Base-by-base conservation (phyloP, 2,329 filamentous ascomycete species). In the Fusarium buharicum region DNA sequence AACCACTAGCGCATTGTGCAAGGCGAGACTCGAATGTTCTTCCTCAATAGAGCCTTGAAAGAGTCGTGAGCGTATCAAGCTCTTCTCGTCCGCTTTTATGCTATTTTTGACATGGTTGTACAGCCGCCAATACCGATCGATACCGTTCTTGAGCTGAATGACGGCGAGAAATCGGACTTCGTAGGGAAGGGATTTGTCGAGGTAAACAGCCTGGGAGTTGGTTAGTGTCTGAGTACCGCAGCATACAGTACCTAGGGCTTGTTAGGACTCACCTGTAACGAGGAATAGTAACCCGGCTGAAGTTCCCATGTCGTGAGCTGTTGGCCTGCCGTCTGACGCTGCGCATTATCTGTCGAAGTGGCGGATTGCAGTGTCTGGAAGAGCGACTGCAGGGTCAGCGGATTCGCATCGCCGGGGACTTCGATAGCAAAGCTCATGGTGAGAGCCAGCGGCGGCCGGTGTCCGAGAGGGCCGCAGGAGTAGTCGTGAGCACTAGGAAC, bases 101-200 rank as follows among this genome's bases (percentile, higher is more conserved):
- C 91, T 87, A 30, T 90, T 91, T 73, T 80, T 82, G 24, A 74
- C 46, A 54, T 77, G 67, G 30, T 78, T 73, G 83, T 92, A 72
- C n/a, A 78, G 67, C 13, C 95, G 86, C 95, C 95, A 99, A 76
- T 93, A 92, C 73, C 90, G 93, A 74, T 98, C 94, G 76, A 98
- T 93, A 51, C 93, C 95, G 75, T 98, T 97, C 75, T 98, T 98
- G 50, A 99, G 83, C 73, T 97, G 91, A 67, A 98, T 97, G 55
- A 98, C 87, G 50, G 94, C 91, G 11, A 97, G 87, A 71, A 96
- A 93, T 59, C 95, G 90, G 49, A 94, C 85, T 70, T 96, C 89
- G 55, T 86, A 78, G 1, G 92, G 90, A 1, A 96, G 80, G 2
- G 87, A 86, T 59, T 87, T 87, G 78, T 97, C 91, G 62, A 97